Evolutionary conservation across 257 asterid species (phyloP), one percentile per base, ranked within the genome.

Genomic region (Eucommia ulmoides): DNA sequence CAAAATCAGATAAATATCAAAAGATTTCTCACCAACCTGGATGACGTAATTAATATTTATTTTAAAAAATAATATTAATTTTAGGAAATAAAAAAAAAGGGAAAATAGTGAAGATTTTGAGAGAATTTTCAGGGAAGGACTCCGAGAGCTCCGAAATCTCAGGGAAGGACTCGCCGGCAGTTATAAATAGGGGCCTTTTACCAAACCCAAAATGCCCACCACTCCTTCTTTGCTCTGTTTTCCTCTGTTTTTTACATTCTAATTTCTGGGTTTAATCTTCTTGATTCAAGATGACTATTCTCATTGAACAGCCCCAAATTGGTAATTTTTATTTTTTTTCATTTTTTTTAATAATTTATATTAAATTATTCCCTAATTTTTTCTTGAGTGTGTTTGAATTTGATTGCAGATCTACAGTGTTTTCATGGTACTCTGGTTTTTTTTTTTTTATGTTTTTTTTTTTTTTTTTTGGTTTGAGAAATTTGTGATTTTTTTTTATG

Each of bases 101-200:
- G 7, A 14, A 55, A 21, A 44, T 9, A 38, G 52, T 18, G 21
- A 18, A 22, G 49, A 17, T 22, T 50, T 33, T 62, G 59, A n/a
- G n/a, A n/a, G n/a, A n/a, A 71, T 61, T 83, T 78, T 67, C 85
- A 61, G 74, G 55, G 70, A 83, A 88, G 95, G 94, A 67, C 94
- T 73, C 45, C 35, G 38, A 59, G n/a, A 56, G 55, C 17, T 64
- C 62, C 70, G 79, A 83, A 80, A 63, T 83, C 77, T 75, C 93
- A 78, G 93, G 75, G 73, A 78, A 87, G 97, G 97, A 76, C 94
- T 69, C 60, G 66, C 91, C 85, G 87, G 91, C 82, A 16, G 26
- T 26, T 88, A 88, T 88, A 88, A 83, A 88, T 83, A 78, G 78
- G 22, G 45, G 33, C 68, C 44, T 41, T 41, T 53, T 45, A 35